Evolutionary conservation across 2,329 filamentous ascomycete genomes (phyloP), one percentile per base, ranked within the genome.

Genomic region (Talaromyces funiculosus): DNA sequence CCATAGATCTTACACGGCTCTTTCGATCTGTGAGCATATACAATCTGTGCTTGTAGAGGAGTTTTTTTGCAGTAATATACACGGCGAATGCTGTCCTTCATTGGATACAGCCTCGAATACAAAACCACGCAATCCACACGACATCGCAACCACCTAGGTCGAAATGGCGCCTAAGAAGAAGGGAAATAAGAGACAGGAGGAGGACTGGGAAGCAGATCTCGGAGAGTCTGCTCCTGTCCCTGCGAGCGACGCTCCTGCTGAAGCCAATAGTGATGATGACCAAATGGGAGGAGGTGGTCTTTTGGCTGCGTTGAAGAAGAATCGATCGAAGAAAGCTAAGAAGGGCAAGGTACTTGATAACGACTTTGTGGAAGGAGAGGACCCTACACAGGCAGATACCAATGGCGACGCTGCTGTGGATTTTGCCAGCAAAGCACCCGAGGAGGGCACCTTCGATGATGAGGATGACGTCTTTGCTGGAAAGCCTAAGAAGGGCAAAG

Each of bases 81-180:
- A 35, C 47, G 29, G 35, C 57, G 57, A 24, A 53, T 59, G 57
- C 47, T 42, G 33, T 59, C 45, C 31, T 51, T 31, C 35, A 51
- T 6, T 43, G 26, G 22, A 59, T 20, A 59, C 45, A 59, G 43
- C 22, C 33, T 53, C 47, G 35, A 58, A 40, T 10, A 31, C 57
- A 47, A 20, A n/a, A 31, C 45, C 24, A 40, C 22, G 16, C 18
- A 29, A 42, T 10, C 24, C 24, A 33, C 38, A 53, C 57, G 24
- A 14, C 14, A 42, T 20, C 33, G 18, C 33, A 54, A 40, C 31
- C 16, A 37, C 2, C 20, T 33, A 49, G 31, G 40, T 58, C 57
- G 73, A 76, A 63, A 97, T 97, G 93, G 80, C 92, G 72, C 92
- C 92, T 64, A 97, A 97, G 82, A 95, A 94, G 84, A 97, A 96